Evolutionary conservation across 2,329 filamentous ascomycete genomes (phyloP).

Genomic region (Aspergillus sp.): DNA sequence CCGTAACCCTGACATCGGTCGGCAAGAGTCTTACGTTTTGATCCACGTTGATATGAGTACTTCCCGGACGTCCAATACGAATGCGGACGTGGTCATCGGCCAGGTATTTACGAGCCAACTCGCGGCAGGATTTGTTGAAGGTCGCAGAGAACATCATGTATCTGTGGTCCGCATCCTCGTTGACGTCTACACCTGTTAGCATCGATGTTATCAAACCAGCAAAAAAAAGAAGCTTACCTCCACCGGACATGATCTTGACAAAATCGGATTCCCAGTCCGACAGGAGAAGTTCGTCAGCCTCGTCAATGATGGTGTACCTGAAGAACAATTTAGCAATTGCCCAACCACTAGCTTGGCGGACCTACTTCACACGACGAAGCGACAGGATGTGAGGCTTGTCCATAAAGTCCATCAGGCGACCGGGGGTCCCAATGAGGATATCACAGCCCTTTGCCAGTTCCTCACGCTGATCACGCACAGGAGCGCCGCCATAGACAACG

Average conservation of each 20-base stretch:
- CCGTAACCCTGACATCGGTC: not conserved
- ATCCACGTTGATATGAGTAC: constrained; percentile 76
- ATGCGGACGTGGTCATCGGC: constrained; percentile 73
- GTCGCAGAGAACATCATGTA: constrained; percentile 92
- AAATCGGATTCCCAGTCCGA: constrained; percentile 77
- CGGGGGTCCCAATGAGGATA: constrained; percentile 82
- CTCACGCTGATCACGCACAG: constrained; percentile 65
- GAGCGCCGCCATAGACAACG: constrained; percentile 83
- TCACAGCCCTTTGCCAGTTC: constrained; percentile 85
- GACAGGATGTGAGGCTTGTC: constrained; percentile 66
- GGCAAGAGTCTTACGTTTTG: constrained; percentile 54
- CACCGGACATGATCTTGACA: constrained; percentile 72
- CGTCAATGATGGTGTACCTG: constrained; percentile 75
- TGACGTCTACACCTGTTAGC: constrained; percentile 56
- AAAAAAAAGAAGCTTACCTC: constrained; percentile 60
- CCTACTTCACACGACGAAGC: constrained; percentile 71
- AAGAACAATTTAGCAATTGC: not conserved
- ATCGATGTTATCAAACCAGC: constrained; percentile 1
- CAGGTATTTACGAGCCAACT: constrained; percentile 75
- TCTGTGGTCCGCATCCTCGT: constrained; percentile 68
- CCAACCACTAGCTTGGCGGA: not conserved
- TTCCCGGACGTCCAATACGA: constrained; percentile 82
- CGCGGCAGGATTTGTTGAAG: constrained; percentile 77
- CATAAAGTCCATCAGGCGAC: constrained; percentile 83
- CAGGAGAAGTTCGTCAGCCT: constrained; percentile 89